Evolutionary conservation across 2,329 filamentous ascomycete genomes (phyloP).

Genomic region (Sordariomycetes sp.): DNA sequence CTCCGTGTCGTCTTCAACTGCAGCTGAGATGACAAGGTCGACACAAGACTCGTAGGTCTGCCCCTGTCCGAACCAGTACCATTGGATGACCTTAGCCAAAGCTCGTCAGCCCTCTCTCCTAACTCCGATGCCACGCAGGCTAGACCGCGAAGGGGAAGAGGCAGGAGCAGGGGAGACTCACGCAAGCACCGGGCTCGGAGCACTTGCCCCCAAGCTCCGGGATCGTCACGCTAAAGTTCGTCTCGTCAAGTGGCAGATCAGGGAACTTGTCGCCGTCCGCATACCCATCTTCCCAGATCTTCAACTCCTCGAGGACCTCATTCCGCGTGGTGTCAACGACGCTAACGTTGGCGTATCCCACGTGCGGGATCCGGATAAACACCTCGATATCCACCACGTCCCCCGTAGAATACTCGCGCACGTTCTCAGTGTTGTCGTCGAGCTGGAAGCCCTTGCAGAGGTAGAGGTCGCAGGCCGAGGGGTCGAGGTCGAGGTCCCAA

Average conservation of each 20-base stretch:
- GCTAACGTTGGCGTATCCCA: conserved; percentile 28
- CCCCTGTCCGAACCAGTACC: conserved; percentile 44
- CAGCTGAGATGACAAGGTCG: conserved; percentile 28
- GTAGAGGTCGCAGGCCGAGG: conserved; percentile 14
- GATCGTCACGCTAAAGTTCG: conserved; percentile 37
- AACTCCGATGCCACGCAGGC: background rate
- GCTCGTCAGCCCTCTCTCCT: background rate
- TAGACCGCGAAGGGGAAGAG: background rate
- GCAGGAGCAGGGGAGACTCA: background rate
- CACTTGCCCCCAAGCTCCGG: conserved; percentile 31
- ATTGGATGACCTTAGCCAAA: conserved; percentile 35
- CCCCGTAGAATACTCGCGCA: conserved; percentile 15
- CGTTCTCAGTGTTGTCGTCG: conserved; percentile 15
- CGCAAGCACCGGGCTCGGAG: conserved; percentile 29
- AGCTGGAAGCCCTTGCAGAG: conserved; percentile 20
- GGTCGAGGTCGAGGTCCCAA: conserved; percentile 11
- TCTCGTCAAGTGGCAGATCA: conserved; percentile 8
- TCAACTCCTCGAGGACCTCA: conserved; percentile 31
- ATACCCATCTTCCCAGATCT: conserved; percentile 21
- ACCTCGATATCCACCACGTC: conserved; percentile 21
- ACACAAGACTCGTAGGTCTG: conserved; percentile 53
- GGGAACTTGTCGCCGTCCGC: conserved; percentile 6
- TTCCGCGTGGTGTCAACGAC: conserved; percentile 31
- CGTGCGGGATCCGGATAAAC: conserved; percentile 22
- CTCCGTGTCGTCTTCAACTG: background rate